A percentile compares a stretch with the other conserved stretches of the same genome.
These are phyloP conservation scores for Phragmites australis DNA, from an alignment of 176 grass and related monocot species.

Conservation along the genomic window DNA sequence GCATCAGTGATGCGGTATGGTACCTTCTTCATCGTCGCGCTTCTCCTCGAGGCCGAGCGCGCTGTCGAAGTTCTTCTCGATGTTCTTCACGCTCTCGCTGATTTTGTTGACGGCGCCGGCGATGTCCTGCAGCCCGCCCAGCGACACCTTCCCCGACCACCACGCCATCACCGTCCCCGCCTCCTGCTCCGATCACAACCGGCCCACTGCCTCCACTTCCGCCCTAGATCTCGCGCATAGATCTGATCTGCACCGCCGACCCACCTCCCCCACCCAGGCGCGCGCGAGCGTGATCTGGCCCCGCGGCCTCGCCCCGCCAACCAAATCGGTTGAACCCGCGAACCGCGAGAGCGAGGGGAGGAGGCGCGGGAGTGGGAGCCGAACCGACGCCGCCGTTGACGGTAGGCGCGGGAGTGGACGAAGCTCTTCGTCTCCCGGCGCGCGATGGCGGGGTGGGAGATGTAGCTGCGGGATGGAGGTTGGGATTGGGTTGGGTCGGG, in stretches of 20 bases:
- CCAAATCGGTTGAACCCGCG: neutral
- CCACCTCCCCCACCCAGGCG: neutral
- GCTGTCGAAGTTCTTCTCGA: constrained; percentile 97
- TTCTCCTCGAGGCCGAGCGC: constrained; percentile 96
- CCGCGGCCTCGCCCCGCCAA: neutral
- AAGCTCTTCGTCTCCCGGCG: constrained; percentile 43
- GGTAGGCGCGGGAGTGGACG: neutral
- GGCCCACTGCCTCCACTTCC: constrained; percentile 9
- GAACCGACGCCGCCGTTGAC: neutral
- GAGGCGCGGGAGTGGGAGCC: neutral
- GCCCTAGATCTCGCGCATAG: constrained; percentile 54
- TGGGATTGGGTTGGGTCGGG: constrained; percentile 20
- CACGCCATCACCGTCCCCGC: constrained; percentile 63
- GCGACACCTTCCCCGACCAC: constrained; percentile 84
- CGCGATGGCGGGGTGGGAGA: constrained; percentile 29
- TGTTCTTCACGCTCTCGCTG: constrained; percentile 99
- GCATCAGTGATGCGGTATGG: neutral
- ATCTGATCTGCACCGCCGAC: constrained; percentile 47
- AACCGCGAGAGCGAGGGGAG: neutral
- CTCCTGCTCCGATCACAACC: constrained; percentile 31
- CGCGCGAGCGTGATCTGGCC: constrained; percentile 41
- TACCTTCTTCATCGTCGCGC: constrained; percentile 74
- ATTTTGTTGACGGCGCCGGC: constrained; percentile 97
- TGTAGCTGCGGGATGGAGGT: neutral
- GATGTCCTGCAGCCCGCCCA: constrained; percentile 89